Conservation (phyloP, 768 basidiomycete genomes). For the Astraeus odoratus region DNA sequence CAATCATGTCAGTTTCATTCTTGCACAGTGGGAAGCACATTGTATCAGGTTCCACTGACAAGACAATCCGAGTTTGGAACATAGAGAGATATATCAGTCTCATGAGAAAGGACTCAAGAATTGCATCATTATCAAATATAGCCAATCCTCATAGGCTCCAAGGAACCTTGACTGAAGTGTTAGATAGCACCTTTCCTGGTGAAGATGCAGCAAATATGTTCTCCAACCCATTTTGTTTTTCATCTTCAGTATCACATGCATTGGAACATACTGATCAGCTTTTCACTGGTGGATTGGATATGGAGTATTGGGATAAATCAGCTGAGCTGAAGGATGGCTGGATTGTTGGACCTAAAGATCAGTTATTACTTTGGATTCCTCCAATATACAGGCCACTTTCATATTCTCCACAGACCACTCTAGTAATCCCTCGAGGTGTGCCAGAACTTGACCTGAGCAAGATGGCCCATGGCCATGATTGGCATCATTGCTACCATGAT, state of each 20-base stretch:
- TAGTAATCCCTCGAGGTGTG: neutral
- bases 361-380: neutral
- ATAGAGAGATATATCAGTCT: no score
- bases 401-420: neutral
- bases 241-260: neutral
- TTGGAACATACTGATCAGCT: neutral
- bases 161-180: no score
- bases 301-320: neutral
- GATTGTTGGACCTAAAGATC: neutral
- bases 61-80: neutral
- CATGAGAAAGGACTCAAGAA: no score
- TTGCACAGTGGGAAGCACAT: neutral
- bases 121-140: no score
- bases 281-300: neutral
- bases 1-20: neutral
- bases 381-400: neutral
- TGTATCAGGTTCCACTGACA: neutral
- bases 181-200: no score
- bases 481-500: neutral
- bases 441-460: neutral
- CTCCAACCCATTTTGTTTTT: neutral
- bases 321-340: neutral
- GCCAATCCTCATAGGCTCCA: no score
- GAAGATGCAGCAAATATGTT: no score
- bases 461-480: neutral